Percentiles rank a stretch among this genome's conserved stretches.
Conservation (phyloP, 108 stramenopile genomes). For the Nitzschia putrida region DNA sequence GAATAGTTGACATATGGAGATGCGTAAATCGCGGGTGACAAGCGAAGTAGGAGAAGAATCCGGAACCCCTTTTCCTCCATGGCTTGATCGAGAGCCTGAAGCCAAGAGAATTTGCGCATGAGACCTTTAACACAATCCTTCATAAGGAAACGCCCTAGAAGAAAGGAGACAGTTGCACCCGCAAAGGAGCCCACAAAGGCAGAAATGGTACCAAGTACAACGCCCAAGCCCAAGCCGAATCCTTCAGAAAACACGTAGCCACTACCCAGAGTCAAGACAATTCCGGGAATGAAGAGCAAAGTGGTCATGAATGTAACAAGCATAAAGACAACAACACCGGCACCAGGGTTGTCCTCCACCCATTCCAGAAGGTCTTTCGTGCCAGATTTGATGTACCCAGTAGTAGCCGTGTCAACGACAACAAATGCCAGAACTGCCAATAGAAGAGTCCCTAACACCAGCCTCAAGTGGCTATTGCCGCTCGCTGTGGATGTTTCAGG, state of each 20-base stretch:
- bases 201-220: slow-evolving; percentile 48
- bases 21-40: slow-evolving; percentile 53
- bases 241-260: slow-evolving; percentile 73
- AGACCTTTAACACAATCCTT: slow-evolving; percentile 51
- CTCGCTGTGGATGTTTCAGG: no score
- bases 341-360: slow-evolving; percentile 55
- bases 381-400: slow-evolving; percentile 25
- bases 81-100: slow-evolving; percentile 59
- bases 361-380: slow-evolving; percentile 56
- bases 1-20: slow-evolving; percentile 66
- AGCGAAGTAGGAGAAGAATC: slow-evolving; percentile 60
- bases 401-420: slow-evolving; percentile 55
- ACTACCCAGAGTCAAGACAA: slow-evolving; percentile 68
- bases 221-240: slow-evolving; percentile 59
- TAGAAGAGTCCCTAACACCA: slow-evolving; percentile 34
- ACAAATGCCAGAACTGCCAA: slow-evolving; percentile 48
- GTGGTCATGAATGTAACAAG: slow-evolving; percentile 61
- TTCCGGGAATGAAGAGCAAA: slow-evolving; percentile 70
- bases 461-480: background rate
- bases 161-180: slow-evolving; percentile 54
- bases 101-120: slow-evolving; percentile 51
- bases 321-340: slow-evolving; percentile 60
- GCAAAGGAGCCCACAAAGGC: slow-evolving; percentile 64
- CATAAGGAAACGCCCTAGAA: slow-evolving; percentile 68
- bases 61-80: slow-evolving; percentile 65